Evolutionary conservation across 495 filamentous ascomycete genomes (phyloP), one percentile per base, ranked within the genome.

Genomic region (Durotheca rogersii): DNA sequence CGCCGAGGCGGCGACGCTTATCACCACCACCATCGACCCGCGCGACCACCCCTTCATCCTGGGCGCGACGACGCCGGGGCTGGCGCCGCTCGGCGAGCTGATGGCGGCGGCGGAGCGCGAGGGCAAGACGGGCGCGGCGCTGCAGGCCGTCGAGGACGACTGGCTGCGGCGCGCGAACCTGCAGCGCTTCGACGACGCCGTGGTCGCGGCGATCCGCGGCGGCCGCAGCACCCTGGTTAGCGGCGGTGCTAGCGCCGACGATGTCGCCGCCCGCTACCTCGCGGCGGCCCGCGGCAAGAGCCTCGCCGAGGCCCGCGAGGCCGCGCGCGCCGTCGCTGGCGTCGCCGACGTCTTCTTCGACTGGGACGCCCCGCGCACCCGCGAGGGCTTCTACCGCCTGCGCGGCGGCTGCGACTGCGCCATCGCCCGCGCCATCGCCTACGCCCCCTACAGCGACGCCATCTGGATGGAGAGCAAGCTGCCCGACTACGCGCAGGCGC

Each of bases 381-480:
- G 93, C 25, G 93, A 98, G 73, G 93, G 93, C 11, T 98, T 82
- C 78, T 97, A 97, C 73, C 77, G 93, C 33, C 85, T 95, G 66
- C 72, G 87, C 68, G 93, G 94, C 49, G 93, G 93, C 45, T 95
- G 89, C 57, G 84, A 89, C 63, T 96, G 89, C 64, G 89, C 89
- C 20, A 78, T 98, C 60, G 95, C 95, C 76, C 82, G 93, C 27
- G 93, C 89, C 3, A 72, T 94, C 32, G 89, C 93, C 2, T 98
- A 90, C 65, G 94, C 90, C 2, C 94, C 93, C 6, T 96, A 95
- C 72, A 84, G 86, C 36, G 93, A 98, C 63, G 78, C 95, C 60
- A 89, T 98, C 69, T 98, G 93, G 93, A 98, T 98, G 93, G 93
- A 98, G 82, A 89, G 83, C 75, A 95, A 95, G 72, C 76, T 95